Base-by-base conservation (phyloP, 2,329 filamentous ascomycete genomes). In the Claviceps sp. region DNA sequence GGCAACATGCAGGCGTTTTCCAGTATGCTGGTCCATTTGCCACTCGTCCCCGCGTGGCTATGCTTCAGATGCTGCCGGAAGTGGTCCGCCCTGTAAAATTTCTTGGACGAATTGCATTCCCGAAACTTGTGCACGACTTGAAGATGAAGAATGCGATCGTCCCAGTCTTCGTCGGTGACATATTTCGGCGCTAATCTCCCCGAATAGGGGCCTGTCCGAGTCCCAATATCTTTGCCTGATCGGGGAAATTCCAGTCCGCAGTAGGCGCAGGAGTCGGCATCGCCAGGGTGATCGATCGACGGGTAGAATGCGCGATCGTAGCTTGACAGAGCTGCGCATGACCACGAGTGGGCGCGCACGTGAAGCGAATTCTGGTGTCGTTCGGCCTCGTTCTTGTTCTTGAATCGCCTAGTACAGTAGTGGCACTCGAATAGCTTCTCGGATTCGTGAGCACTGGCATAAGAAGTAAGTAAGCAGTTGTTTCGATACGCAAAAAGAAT, bases 61-160 rank as follows among this genome's bases (percentile, higher is more conserved):
- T 98, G 93, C 74, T 97, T 98, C 53, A 98, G 74, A 69, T 98
- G 93, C 68, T 98, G 93, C 54, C 93, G 83, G 75, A 98, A 98
- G 66, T 98, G 93, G 67, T 98, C 93, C 37, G 93, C 93, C 39
- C 93, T 81, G 72, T 86, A 98, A 67, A 98, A 98, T 67, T 97
- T 97, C 75, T 98, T 98, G 59, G 86, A 86, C 62, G 93, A 89
- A 67, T 98, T 98, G 77, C 93, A 98, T 70, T 97, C 93, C 56
- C 89, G 82, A 65, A 95, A 98, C 65, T 98, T 98, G 73, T 98
- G 93, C 56, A 89, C 80, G 60, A 87, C 84, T 62, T 89, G 90
- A 50, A 98, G 72, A 71, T 98, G 93, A 52, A 86, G 84, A 50
- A 90, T 82, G 53, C 93, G 83, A 55, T 81, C 76, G 50, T 95